These are phyloP conservation scores for Euphorbia lathyris DNA, from an alignment of 345 rosid species.

Conservation along the genomic window DNA sequence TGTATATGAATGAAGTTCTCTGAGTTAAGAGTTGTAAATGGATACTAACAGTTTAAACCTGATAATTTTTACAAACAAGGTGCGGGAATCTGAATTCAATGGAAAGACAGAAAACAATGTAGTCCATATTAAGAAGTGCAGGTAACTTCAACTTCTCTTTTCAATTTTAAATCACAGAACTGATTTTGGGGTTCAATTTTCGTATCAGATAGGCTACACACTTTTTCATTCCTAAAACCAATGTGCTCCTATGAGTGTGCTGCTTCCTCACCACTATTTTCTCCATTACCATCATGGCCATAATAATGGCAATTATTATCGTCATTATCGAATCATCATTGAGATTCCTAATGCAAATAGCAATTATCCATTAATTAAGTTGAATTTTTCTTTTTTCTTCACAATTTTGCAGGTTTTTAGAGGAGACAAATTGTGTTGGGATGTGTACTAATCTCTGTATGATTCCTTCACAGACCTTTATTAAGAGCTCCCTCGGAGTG, in stretches of 20 bases:
- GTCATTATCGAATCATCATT: slow-evolving; percentile 24
- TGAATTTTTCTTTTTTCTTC: background rate
- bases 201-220: slow-evolving; percentile 34
- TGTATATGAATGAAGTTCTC: background rate
- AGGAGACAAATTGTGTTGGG: slow-evolving; percentile 78
- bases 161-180: background rate
- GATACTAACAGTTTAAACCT: slow-evolving; percentile 1
- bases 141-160: slow-evolving; percentile 42
- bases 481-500: slow-evolving; percentile 75
- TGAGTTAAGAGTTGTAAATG: background rate
- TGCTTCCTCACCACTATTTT: slow-evolving; percentile 23
- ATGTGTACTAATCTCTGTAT: slow-evolving; percentile 92
- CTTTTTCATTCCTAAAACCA: slow-evolving; percentile 24
- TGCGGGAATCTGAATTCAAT: slow-evolving; percentile 67
- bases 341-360: slow-evolving; percentile 20
- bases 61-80: slow-evolving; percentile 35
- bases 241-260: slow-evolving; percentile 42
- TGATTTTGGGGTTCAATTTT: slow-evolving; percentile 4
- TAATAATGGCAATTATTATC: slow-evolving; percentile 17
- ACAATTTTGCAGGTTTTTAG: slow-evolving; percentile 61
- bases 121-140: slow-evolving; percentile 84
- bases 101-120: slow-evolving; percentile 78
- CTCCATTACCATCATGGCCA: slow-evolving; percentile 28
- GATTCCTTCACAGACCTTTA: slow-evolving; percentile 72
- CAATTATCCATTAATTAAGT: slow-evolving; percentile 18